Base-by-base conservation (phyloP, 257 asterid genomes). In the Sherardia arvensis region DNA sequence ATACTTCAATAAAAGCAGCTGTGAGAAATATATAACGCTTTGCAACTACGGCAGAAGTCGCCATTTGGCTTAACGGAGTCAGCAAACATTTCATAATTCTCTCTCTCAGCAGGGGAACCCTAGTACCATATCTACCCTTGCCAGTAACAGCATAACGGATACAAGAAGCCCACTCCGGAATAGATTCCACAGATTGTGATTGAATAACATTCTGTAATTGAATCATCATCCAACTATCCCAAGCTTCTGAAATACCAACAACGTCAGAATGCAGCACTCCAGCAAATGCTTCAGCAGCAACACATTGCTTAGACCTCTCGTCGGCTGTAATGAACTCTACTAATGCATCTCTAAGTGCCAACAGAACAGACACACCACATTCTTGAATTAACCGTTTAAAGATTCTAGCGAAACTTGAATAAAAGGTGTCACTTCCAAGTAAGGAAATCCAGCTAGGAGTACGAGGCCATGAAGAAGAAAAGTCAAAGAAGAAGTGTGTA, bases 401-500 rank as follows among this genome's bases (percentile, higher is more conserved):
- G 66, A 90, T 93, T 47, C 94, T 84, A 33, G 99, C 96, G 67
- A 87, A 90, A 78, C 78, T 93, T 2, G 99, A 74, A 78, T 93
- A 90, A 65, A 93, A 93, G 53, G 83, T 90, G 74, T 85, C 94
- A 65, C 69, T 84, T 72, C 97, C 94, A 29, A 85, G 81, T 61
- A 85, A 90, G 59, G 97, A 87, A 66, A 93, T 90, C 99, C 99
- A 93, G 76, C 74, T 87, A 56, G 96, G 97, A 47, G 99, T 93
- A 58, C 95, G 97, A 67, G 99, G 99, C 99, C 99, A 93, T 21
- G 96, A 81, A 71, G 97, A 81, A 80, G 99, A 87, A 83, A 93
- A 93, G 71, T 93, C 99, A 67, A 93, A 93, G 79, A 85, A 93
- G 85, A 90, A 93, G 47, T 82, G 94, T 53, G 96, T 85, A 58